Conservation (phyloP, 164 flowering plant species). For the Dillenia turbinata region DNA sequence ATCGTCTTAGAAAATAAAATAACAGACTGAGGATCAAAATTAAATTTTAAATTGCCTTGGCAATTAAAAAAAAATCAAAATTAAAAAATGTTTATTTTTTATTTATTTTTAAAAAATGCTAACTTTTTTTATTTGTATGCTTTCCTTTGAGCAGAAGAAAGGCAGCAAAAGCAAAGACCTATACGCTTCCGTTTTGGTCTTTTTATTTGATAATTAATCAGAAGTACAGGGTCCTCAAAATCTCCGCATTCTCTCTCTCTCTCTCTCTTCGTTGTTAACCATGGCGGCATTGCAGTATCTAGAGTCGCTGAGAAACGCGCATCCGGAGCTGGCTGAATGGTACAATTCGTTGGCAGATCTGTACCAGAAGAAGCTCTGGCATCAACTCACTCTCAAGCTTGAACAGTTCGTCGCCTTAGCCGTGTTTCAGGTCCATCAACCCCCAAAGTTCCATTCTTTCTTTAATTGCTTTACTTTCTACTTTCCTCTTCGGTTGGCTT, state of each 20-base stretch:
- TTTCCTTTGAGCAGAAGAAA: slow-evolving; percentile 33
- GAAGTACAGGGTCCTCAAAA: not conserved
- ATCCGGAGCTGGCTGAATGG: slow-evolving; percentile 93
- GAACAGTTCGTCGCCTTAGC: slow-evolving; percentile 90
- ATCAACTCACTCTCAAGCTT: slow-evolving; percentile 90
- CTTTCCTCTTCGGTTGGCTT: not conserved
- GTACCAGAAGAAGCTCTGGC: slow-evolving; percentile 95
- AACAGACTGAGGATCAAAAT: no score
- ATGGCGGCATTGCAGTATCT: slow-evolving; percentile 88
- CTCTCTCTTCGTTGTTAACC: slow-evolving; percentile 1
- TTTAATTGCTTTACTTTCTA: not conserved
- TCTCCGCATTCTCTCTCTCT: not conserved
- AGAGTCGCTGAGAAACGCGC: slow-evolving; percentile 60
- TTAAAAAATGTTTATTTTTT: no score
- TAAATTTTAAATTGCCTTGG: no score
- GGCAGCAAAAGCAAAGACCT: not conserved
- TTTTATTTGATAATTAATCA: no score
- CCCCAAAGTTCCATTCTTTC: not conserved
- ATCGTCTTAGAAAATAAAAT: no score
- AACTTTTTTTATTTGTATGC: not conserved
- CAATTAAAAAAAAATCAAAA: no score
- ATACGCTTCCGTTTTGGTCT: no score
- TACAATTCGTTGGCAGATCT: slow-evolving; percentile 81
- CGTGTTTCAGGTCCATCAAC: slow-evolving; percentile 50
- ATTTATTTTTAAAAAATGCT: not conserved